phyloP scores from a whole-genome alignment of 2,329 filamentous ascomycete genomes.

The Fusarium buxicola region DNA sequence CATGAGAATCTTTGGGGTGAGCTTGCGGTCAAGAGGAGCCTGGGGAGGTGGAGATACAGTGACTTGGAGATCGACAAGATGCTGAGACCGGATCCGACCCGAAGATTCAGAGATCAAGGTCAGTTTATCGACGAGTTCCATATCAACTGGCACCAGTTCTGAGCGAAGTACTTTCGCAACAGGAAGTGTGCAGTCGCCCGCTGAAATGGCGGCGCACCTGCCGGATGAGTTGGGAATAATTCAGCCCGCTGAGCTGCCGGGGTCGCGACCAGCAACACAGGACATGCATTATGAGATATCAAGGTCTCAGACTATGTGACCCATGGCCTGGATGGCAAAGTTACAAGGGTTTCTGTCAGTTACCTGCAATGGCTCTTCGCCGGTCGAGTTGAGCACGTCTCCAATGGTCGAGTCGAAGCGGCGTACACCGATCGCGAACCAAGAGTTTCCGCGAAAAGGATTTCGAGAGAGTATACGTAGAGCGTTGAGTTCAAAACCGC shows the following conservation, averaged over 20 bases:
- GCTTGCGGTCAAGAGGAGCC: conserved; percentile 2
- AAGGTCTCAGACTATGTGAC: too few relatives aligned
- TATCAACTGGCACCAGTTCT: background rate
- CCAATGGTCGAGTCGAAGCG: too few relatives aligned
- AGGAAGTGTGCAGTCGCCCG: background rate
- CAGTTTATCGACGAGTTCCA: background rate
- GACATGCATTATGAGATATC: background rate
- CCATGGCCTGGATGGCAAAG: too few relatives aligned
- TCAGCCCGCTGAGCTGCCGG: background rate
- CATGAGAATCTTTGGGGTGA: conserved; percentile 5
- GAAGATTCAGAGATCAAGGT: background rate
- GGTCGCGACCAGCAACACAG: background rate
- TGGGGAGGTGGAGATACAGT: conserved; percentile 14
- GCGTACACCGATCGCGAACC: too few relatives aligned
- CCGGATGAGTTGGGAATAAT: background rate
- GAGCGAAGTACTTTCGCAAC: background rate
- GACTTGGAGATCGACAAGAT: conserved; percentile 13
- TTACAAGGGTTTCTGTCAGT: too few relatives aligned
- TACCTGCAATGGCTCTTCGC: too few relatives aligned
- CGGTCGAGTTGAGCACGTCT: too few relatives aligned
- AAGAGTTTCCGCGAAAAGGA: too few relatives aligned
- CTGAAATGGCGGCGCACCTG: background rate
- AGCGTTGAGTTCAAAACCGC: too few relatives aligned
- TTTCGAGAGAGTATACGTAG: too few relatives aligned
- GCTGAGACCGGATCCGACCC: conserved; percentile 7